Conservation (phyloP, 2,329 filamentous ascomycete species). For the Colletotrichum australisinense region DNA sequence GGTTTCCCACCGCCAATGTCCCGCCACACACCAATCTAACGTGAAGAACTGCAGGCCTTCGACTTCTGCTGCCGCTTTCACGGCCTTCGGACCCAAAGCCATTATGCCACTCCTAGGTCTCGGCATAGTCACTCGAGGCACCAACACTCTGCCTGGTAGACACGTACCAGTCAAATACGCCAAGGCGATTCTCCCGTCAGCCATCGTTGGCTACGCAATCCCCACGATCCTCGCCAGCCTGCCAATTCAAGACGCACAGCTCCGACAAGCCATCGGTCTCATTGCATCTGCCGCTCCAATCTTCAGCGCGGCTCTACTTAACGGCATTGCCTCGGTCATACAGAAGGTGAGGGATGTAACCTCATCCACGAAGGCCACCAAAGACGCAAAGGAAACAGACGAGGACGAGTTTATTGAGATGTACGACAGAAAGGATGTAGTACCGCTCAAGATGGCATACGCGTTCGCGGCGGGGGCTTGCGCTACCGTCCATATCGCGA, state of each 20-base stretch:
- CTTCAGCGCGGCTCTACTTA: neutral
- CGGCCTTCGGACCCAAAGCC: slow-evolving; percentile 10
- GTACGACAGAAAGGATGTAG: slow-evolving; percentile 12
- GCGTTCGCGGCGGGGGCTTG: neutral
- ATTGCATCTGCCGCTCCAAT: neutral
- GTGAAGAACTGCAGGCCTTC: neutral
- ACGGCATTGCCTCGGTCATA: neutral
- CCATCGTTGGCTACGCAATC: slow-evolving; percentile 7
- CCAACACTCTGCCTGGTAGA: slow-evolving; percentile 5
- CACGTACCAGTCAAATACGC: slow-evolving; percentile 5
- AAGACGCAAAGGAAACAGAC: neutral
- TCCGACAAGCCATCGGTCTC: neutral
- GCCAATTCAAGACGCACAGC: neutral
- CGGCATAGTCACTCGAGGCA: neutral
- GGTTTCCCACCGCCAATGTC: neutral
- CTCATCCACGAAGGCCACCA: neutral
- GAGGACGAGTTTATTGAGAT: neutral
- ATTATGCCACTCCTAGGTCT: neutral
- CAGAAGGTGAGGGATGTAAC: neutral
- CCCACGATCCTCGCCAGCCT: neutral
- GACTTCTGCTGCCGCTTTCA: neutral
- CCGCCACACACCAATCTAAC: neutral
- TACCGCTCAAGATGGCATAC: slow-evolving; percentile 6
- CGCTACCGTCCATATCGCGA: neutral
- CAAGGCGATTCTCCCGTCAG: neutral